Evolutionary conservation across 129 eudicot genomes (phyloP).

Genomic region (Saussurea involucrata): DNA sequence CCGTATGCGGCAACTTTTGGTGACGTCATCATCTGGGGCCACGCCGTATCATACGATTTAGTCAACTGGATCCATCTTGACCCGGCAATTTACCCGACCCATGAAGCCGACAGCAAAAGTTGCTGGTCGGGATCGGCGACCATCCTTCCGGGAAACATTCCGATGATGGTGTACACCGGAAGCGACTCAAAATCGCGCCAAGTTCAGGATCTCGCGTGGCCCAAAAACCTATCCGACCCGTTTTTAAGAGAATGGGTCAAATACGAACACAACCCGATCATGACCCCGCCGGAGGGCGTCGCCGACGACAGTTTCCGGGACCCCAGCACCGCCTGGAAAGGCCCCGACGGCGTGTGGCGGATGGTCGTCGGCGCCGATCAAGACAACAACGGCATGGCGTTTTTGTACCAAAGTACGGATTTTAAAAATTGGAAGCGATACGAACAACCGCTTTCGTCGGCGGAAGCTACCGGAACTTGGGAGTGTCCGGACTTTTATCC

Average conservation of each 20-base stretch:
- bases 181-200: conserved; percentile 29
- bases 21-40: conserved; percentile 32
- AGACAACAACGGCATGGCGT: conserved; percentile 35
- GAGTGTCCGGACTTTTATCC: conserved; percentile 38
- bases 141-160: conserved; percentile 29
- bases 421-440: conserved; percentile 21
- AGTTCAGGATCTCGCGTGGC: conserved; percentile 36
- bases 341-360: conserved; percentile 33
- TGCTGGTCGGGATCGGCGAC: conserved; percentile 50
- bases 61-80: conserved; percentile 45
- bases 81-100: conserved; percentile 45
- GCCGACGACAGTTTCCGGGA: conserved; percentile 40
- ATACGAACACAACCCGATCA: conserved; percentile 21
- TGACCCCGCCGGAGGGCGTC: conserved; percentile 38
- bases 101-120: conserved; percentile 24
- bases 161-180: conserved; percentile 40
- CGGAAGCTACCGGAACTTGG: conserved; percentile 36
- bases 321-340: conserved; percentile 43
- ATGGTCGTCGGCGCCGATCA: conserved; percentile 29
- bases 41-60: conserved; percentile 32
- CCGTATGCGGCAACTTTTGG: conserved; percentile 31
- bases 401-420: conserved; percentile 33
- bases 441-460: conserved; percentile 21
- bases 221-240: conserved; percentile 39
- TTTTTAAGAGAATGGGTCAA: conserved; percentile 39